Conservation (phyloP, 1,284 basidiomycete genomes). For the Leccinum variabile region DNA sequence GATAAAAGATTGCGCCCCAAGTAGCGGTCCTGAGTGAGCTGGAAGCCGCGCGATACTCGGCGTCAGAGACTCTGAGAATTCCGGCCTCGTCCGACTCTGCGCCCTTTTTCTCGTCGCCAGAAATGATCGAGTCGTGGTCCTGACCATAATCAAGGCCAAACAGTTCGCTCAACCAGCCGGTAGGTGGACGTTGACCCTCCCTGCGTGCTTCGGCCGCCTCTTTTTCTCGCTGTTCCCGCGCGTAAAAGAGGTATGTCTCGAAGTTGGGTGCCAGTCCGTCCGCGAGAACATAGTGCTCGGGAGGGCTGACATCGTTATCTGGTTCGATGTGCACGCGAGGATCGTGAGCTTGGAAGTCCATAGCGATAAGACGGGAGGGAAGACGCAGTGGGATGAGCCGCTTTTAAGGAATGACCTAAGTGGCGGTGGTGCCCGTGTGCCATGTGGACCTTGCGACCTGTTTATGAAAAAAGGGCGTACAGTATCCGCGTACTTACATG, state of each 20-base stretch:
- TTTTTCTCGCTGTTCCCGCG: slow-evolving; percentile 31
- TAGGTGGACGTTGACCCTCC: slow-evolving; percentile 30
- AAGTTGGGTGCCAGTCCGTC: slow-evolving; percentile 30
- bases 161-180: slow-evolving; percentile 24
- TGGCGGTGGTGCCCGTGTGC: slow-evolving; percentile 1
- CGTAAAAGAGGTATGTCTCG: slow-evolving; percentile 36
- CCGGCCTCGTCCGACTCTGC: slow-evolving; percentile 11
- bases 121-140: slow-evolving; percentile 18
- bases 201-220: slow-evolving; percentile 36
- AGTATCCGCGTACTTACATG: background rate
- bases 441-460: background rate
- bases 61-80: slow-evolving; percentile 13
- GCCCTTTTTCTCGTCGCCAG: slow-evolving; percentile 26
- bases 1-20: slow-evolving; percentile 32
- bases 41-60: slow-evolving; percentile 33
- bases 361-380: slow-evolving; percentile 6
- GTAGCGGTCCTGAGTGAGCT: slow-evolving; percentile 32
- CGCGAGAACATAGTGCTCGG: slow-evolving; percentile 22
- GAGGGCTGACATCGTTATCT: slow-evolving; percentile 7
- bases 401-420: slow-evolving; percentile 15
- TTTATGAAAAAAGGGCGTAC: background rate
- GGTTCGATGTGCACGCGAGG: background rate
- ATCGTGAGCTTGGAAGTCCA: slow-evolving; percentile 20
- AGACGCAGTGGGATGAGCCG: background rate
- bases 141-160: slow-evolving; percentile 20